Evolutionary conservation across 176 grass and related monocot species (phyloP).

Genomic region (Tillandsia leiboldiana): DNA sequence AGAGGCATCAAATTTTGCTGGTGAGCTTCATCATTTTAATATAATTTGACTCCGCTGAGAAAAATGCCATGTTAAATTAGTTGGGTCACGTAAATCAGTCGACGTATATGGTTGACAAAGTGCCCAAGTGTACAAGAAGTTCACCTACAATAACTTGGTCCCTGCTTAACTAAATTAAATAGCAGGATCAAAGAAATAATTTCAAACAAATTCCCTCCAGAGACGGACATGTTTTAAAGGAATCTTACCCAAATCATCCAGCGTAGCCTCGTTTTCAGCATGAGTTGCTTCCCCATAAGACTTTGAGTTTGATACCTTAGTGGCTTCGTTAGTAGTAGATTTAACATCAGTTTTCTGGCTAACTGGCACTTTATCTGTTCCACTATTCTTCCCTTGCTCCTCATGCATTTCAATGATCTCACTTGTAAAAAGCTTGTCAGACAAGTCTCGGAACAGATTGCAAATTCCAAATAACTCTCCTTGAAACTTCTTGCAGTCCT

Average conservation of each 20-base stretch:
- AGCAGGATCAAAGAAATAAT: background rate
- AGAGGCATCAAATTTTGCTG: slow-evolving; percentile 12
- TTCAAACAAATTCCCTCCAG: background rate
- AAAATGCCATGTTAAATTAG: background rate
- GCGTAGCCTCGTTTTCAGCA: slow-evolving; percentile 23
- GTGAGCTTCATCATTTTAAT: background rate
- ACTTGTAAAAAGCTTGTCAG: slow-evolving; percentile 95
- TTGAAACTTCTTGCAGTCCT: slow-evolving; percentile 97
- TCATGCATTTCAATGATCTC: slow-evolving; percentile 97
- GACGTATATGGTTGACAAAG: no score
- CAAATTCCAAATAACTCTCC: slow-evolving; percentile 97
- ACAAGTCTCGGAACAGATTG: slow-evolving; percentile 85
- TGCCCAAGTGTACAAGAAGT: no score
- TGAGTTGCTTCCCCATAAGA: slow-evolving; percentile 8
- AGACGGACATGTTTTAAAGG: background rate
- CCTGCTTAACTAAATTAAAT: background rate
- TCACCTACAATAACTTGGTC: background rate
- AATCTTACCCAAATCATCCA: slow-evolving; percentile 45
- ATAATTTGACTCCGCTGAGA: background rate
- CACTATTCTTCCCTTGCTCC: slow-evolving; percentile 42
- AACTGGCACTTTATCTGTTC: slow-evolving; percentile 29
- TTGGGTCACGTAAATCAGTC: no score
- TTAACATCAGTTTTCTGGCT: slow-evolving; percentile 39
- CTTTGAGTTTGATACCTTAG: slow-evolving; percentile 8
- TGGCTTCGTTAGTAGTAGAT: slow-evolving; percentile 23